These are phyloP conservation scores for Hanseniaspora sp. DNA, from an alignment of 1,139 yeast genomes.

Conservation along the genomic window DNA sequence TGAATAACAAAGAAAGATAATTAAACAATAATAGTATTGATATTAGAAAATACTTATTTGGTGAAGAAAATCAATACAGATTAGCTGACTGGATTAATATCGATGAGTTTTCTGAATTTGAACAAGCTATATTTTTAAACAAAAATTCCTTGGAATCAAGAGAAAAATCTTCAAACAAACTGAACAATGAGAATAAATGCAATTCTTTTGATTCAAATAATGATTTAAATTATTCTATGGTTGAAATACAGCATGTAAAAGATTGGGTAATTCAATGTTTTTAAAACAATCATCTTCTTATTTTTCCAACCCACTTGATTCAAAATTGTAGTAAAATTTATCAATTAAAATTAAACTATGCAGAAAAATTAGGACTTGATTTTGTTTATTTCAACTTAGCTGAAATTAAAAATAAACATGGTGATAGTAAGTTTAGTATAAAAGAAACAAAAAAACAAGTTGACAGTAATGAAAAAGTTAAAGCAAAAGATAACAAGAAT, in stretches of 20 bases:
- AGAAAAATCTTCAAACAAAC: not conserved
- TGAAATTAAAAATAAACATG: not conserved
- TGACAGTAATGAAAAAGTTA: not conserved
- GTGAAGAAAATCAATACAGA: conserved; percentile 7
- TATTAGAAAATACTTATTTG: conserved; percentile 4
- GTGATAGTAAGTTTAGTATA: not conserved
- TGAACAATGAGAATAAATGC: no score
- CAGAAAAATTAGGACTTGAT: not conserved
- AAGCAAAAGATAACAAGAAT: no score
- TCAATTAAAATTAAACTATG: not conserved
- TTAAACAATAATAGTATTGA: not conserved
- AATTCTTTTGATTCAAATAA: no score
- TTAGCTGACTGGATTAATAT: conserved; percentile 13
- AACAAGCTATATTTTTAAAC: not conserved
- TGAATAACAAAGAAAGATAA: not conserved
- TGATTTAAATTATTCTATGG: not conserved
- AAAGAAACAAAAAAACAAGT: not conserved
- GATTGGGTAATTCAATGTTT: conserved; percentile 5
- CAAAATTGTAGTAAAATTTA: conserved; percentile 3
- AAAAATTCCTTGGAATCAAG: not conserved
- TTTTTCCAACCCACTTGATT: conserved; percentile 5
- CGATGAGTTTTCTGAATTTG: conserved; percentile 8
- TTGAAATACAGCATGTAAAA: conserved; percentile 3
- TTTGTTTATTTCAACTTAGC: conserved; percentile 3
- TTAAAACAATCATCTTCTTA: conserved; percentile 7